Evolutionary conservation across 768 basidiomycete species (phyloP), one percentile per base, ranked within the genome.

Genomic region (Neoboletus brunneissimus): DNA sequence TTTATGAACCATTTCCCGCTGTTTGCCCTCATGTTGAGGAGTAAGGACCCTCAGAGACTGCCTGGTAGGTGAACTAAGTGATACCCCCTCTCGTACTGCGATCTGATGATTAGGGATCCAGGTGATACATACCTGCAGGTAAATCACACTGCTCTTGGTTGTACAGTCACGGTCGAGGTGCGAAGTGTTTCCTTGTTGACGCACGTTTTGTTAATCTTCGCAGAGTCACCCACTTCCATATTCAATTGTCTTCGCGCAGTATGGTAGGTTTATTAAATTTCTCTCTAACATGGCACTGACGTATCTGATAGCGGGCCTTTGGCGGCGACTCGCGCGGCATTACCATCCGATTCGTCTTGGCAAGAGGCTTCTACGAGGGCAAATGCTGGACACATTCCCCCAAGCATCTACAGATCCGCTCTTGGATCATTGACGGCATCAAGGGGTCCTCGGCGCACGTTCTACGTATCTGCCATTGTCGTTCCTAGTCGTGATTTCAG

Each of bases 1-100:
- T 86, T 94, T 60, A 82, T 98, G 78, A 95, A 97, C 59, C 87
- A 93, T 60, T 97, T 97, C 60, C 94, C 96, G 1, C 75, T 98
- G 3, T 98, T 98, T 69, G 88, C 88, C 0, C 69, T 98, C 29
- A 85, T 95, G 81, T 69, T 98, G 31, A 78, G 91, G 27, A 61
- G 85, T 9, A 97, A 98, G 70, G 92, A 96, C 66, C 86, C 92
- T 1, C 79, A 80, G 63, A 78, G 96, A 29, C 66, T 97, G 9
- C 93, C 96, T 55, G 91, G 94, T 89, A 41, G 4, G 68, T 53
- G 40, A 27, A 38, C 18, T 25, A 10, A 20, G 12, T 35, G 43
- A 45, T 15, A 45, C 37, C n/a, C 12, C 1, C 8, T 23, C 15
- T 11, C 38, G 23, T 37, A 38, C 38, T 20, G 16, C 9, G 4